Base-by-base conservation (phyloP, 106 monocot species). In the Acorus calamus region DNA sequence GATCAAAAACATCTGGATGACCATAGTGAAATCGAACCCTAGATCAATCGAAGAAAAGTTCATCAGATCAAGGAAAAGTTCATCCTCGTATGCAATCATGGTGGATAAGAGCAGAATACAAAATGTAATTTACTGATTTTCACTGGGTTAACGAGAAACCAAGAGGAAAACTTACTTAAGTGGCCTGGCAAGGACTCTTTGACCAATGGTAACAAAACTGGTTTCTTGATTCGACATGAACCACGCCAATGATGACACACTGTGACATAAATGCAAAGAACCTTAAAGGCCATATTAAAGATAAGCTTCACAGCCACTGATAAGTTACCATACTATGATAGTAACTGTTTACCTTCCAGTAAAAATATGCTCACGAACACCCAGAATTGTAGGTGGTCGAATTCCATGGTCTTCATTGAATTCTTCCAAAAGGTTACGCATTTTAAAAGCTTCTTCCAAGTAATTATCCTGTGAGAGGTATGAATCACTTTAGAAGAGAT, bases 1-100 rank as follows among this genome's bases (percentile, higher is more conserved):
- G 78, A 73, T 99, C 98, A 60, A 99, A 99, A 8, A 99, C 88
- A 75, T 99, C 98, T 64, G 98, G 98, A 73, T 99, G 98, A 50
- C 98, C 98, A 64, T 99, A 99, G 65, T 99, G 98, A 67, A 99
- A 99, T 12, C 98, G 87, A 57, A 99, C 92, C 83, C 98, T 99
- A 78, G 6, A 4, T 49, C 79, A 42, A 76, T 28, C 13, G 50
- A 42, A 51, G 47, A 6, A 8, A 44, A 64, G 28, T 14, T 50
- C 44, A 61, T 28, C 28, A 28, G 28, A 28, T 1, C 28, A 28
- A 28, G 28, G 28, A 28, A 28, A 28, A 28, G 28, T 28, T 28
- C 28, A 28, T 28, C 28, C 28, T 28, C 28, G 28, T 28, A 28
- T 28, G 28, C 28, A 28, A 28, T 28, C 28, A 28, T 28, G 28